Evolutionary conservation across 192 early-diverging fungal genomes (phyloP).

Genomic region (Coemansia sp.): DNA sequence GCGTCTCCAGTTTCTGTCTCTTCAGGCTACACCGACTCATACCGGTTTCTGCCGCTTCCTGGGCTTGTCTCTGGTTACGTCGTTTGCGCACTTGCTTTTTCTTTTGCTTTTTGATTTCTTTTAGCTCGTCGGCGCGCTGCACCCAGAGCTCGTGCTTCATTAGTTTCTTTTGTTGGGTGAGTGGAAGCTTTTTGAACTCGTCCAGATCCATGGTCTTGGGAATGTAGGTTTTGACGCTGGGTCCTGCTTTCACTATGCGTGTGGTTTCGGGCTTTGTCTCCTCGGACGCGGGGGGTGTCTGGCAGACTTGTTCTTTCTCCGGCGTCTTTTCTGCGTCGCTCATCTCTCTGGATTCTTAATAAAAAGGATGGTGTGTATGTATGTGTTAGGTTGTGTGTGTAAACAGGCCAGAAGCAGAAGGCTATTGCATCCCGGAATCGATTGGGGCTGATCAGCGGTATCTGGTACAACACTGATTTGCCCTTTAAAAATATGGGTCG

Average conservation of each 20-base stretch:
- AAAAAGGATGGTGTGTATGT: not conserved
- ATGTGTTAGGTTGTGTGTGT: not conserved
- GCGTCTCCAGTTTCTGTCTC: constrained; percentile 42
- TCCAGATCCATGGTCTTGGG: constrained; percentile 36
- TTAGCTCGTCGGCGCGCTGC: constrained; percentile 42
- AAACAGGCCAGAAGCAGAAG: not conserved
- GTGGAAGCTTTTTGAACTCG: constrained; percentile 58
- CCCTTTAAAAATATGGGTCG: too few relatives aligned
- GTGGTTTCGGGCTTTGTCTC: not conserved
- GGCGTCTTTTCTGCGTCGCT: not conserved
- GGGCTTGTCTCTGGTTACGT: constrained; percentile 48
- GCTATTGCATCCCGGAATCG: too few relatives aligned
- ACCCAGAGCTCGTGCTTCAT: constrained; percentile 66
- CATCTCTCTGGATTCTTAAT: not conserved
- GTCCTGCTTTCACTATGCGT: not conserved
- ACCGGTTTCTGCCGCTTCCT: constrained; percentile 18
- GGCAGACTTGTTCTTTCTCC: not conserved
- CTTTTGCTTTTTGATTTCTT: constrained; percentile 45
- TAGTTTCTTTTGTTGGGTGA: constrained; percentile 72
- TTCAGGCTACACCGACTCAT: constrained; percentile 22
- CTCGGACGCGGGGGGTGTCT: not conserved
- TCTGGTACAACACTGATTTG: too few relatives aligned
- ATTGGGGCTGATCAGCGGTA: too few relatives aligned
- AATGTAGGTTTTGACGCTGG: constrained; percentile 33
- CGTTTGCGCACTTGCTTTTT: constrained; percentile 57